These are phyloP conservation scores for Geotrichum reessii DNA, from an alignment of 1,139 yeast species.

Conservation along the genomic window DNA sequence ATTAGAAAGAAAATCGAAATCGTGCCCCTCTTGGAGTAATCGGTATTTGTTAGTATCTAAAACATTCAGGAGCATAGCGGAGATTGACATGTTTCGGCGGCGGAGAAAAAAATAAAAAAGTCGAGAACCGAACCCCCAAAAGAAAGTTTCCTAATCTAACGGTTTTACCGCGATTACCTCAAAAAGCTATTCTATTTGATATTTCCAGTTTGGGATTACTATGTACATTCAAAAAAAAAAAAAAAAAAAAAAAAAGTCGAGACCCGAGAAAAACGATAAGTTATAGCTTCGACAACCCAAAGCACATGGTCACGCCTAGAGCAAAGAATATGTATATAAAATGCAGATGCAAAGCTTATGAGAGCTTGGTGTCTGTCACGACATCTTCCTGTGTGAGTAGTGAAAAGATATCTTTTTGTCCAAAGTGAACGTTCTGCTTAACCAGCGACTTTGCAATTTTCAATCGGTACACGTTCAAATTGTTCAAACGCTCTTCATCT, in stretches of 20 bases:
- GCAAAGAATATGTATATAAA: not conserved
- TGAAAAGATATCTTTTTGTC: not conserved
- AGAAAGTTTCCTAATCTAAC: not conserved
- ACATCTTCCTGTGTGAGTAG: not conserved
- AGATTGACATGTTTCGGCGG: not conserved
- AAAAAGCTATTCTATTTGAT: not conserved
- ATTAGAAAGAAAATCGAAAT: not conserved
- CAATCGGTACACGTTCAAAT: slow-evolving; percentile 32
- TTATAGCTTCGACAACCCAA: too few relatives aligned
- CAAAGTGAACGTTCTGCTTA: not conserved
- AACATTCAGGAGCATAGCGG: not conserved
- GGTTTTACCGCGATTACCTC: not conserved
- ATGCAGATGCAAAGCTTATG: not conserved
- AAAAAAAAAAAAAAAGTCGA: not conserved
- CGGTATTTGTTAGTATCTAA: not conserved
- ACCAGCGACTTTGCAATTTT: slow-evolving; percentile 18
- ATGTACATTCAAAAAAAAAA: not conserved
- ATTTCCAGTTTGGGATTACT: not conserved
- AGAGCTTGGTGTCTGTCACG: not conserved
- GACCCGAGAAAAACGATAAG: not conserved
- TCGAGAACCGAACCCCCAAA: not conserved
- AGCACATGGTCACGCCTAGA: too few relatives aligned
- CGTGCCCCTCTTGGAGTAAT: not conserved
- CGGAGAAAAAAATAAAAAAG: not conserved
- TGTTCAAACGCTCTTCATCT: slow-evolving; percentile 33